Evolutionary conservation across 257 asterid species (phyloP).

Genomic region (Jacaranda mimosifolia): DNA sequence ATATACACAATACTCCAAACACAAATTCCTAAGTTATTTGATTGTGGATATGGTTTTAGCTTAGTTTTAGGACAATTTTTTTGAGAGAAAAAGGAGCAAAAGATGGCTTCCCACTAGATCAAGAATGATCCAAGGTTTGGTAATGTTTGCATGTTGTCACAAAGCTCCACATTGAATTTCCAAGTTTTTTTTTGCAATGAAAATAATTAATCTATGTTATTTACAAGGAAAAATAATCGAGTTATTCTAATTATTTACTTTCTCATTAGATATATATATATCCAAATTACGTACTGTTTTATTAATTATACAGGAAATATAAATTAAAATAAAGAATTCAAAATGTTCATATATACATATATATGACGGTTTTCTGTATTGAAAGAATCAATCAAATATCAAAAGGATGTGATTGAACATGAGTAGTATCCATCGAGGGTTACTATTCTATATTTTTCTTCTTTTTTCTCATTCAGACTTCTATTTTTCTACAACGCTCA

Average conservation of each 20-base stretch:
- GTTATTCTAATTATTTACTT: too few species aligned
- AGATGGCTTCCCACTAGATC: not conserved
- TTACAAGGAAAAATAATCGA: too few species aligned
- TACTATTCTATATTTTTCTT: not conserved
- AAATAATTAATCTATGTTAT: too few species aligned
- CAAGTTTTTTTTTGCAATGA: not conserved
- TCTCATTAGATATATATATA: too few species aligned
- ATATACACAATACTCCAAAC: not conserved
- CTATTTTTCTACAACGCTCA: not conserved
- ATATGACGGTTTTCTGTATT: too few species aligned
- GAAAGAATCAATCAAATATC: too few species aligned
- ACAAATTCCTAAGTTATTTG: not conserved
- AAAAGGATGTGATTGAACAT: not conserved
- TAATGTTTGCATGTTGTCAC: not conserved
- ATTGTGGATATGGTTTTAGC: not conserved
- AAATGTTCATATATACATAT: too few species aligned
- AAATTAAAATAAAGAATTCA: too few species aligned
- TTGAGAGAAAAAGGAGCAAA: constrained; percentile 2
- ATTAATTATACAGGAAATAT: too few species aligned
- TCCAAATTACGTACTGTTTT: too few species aligned
- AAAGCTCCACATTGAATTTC: not conserved
- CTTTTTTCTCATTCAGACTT: not conserved
- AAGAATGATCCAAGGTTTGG: constrained; percentile 25
- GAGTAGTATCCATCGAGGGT: not conserved
- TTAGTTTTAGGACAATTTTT: not conserved